These are phyloP conservation scores for Oryza australiensis DNA, from an alignment of 176 grass and related monocot species.

Conservation along the genomic window DNA sequence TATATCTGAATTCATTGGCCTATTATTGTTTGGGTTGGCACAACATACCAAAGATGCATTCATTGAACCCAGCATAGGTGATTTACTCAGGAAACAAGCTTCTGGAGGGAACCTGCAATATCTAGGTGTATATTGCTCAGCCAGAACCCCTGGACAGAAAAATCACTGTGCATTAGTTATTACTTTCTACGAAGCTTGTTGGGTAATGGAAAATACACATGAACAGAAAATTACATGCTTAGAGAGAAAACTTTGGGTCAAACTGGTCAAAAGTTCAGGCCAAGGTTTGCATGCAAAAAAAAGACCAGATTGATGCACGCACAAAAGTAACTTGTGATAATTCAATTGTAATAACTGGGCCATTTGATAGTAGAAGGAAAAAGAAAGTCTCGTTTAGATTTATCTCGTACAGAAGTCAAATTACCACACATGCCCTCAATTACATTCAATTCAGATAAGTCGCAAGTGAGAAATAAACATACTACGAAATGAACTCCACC, in stretches of 20 bases:
- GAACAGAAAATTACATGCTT: background rate
- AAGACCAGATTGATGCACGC: slow-evolving; percentile 6
- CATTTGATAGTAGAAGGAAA: background rate
- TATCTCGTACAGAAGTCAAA: background rate
- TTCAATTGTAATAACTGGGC: background rate
- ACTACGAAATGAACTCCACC: background rate
- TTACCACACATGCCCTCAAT: background rate
- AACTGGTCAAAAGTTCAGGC: background rate
- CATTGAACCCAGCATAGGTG: slow-evolving; percentile 33
- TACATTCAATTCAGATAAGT: slow-evolving; percentile 9
- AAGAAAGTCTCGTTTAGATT: background rate
- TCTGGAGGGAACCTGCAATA: slow-evolving; percentile 35
- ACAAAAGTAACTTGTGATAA: background rate
- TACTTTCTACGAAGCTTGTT: slow-evolving; percentile 25
- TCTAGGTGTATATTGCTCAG: slow-evolving; percentile 42
- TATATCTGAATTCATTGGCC: slow-evolving; percentile 32
- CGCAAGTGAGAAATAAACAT: background rate
- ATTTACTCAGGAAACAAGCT: slow-evolving; percentile 42
- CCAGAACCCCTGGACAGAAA: slow-evolving; percentile 41
- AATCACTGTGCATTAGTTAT: slow-evolving; percentile 41
- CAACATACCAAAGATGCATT: slow-evolving; percentile 44
- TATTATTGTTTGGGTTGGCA: slow-evolving; percentile 56
- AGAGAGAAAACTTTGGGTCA: slow-evolving; percentile 1
- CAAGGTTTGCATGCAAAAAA: background rate
- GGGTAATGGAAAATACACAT: background rate